Evolutionary conservation across 495 filamentous ascomycete genomes (phyloP), one percentile per base, ranked within the genome.

Genomic region (Talaromyces proteolyticus): DNA sequence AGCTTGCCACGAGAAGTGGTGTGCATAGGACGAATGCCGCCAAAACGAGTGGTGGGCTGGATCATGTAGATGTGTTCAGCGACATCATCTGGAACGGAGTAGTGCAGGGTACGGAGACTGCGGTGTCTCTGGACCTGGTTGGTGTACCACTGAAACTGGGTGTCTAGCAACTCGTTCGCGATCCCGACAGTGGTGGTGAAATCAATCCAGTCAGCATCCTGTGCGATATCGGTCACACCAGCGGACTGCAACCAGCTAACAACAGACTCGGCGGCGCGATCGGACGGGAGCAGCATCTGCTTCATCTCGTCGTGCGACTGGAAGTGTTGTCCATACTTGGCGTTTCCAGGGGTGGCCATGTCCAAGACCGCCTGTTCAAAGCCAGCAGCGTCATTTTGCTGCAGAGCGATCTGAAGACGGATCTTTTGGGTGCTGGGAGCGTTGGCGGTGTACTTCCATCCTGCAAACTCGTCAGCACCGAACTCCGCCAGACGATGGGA

Each of bases 281-380:
- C 63, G 4, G 60, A 72, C 4, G 82, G 80, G 26, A 72, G 68
- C 46, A 85, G 65, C 62, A 82, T 68, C 12, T 66, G 64, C 55
- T 76, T 75, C 55, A 84, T 72, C 55, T 80, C 70, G 14, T 81
- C 69, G 42, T 77, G 70, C 14, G 62, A 51, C 55, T 70, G 65
- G 66, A 85, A 76, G 55, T 88, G 81, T 53, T 79, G 62, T 3
- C 86, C 86, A 57, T 89, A 88, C 6, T 69, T 68, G 17, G 73
- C 55, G 52, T 82, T 75, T 24, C 67, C 67, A 1, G 86, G 86
- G 3, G 78, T 78, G 7, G 83, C 82, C 53, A 88, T 77, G n/a
- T 76, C 75, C 50, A 80, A 64, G 24, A 88, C 65, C 34, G 73
- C 72, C 49, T 80, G 64, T 61, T 89, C 85, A 46, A 89, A 82